Conservation (phyloP, 208 protist species). For the Crithidia fasciculata region DNA sequence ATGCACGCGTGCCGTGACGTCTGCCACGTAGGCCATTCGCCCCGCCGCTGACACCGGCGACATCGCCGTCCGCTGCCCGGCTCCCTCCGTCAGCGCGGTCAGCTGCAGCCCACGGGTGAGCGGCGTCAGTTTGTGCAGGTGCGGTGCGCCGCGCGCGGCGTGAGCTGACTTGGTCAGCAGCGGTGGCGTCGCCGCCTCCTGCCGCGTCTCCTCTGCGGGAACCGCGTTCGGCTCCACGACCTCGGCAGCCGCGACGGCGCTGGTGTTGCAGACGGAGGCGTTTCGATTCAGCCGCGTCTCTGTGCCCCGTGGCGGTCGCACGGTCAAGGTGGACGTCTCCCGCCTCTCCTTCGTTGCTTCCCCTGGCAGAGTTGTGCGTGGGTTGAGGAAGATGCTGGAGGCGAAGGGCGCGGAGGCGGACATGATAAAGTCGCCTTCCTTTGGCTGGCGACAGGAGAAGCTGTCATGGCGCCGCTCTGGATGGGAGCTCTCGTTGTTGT, state of each 20-base stretch:
- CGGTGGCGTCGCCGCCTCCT: too few species aligned
- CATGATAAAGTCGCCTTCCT: conserved; percentile 6
- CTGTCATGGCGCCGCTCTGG: neutral
- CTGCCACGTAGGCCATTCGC: conserved; percentile 9
- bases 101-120: neutral
- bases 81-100: neutral
- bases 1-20: conserved; percentile 11
- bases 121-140: neutral
- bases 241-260: neutral
- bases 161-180: too few species aligned
- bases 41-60: conserved; percentile 4
- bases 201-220: neutral
- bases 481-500: neutral
- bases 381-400: neutral
- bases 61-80: conserved; percentile 1
- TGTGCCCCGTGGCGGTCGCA: neutral
- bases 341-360: neutral
- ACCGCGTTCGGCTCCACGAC: neutral
- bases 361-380: neutral
- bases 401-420: conserved; percentile 5
- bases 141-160: too few species aligned
- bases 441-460: neutral
- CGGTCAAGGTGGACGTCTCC: neutral
- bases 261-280: neutral
- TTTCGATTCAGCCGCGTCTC: neutral